Base-by-base conservation (phyloP, 2,329 filamentous ascomycete species). In the Aureobasidium namibiae region DNA sequence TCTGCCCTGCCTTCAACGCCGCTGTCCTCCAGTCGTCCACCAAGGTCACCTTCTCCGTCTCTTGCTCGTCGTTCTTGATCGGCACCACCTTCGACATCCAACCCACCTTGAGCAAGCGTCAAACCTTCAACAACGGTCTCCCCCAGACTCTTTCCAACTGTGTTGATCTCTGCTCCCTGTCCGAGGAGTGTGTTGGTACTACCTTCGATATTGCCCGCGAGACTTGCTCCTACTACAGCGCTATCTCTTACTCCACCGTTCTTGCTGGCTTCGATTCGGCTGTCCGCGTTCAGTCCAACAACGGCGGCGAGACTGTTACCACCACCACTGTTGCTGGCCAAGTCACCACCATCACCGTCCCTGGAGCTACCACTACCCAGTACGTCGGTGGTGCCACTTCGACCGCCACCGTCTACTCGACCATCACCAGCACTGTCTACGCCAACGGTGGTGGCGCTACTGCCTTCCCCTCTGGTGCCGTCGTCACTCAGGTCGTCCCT, bases 241-340 rank as follows among this genome's bases (percentile, higher is more conserved):
- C 7, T 8, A 31, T 61, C 9, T 11, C 1, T 9, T 45, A 39
- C 10, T 18, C 59, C 16, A 21, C 21, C 11, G 33, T 6, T 1
- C 21, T 42, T 1, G 52, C 21, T 16, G 59, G 50, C 21, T 54
- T 52, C 21, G 50, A 61, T 14, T 44, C 45, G 10, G 59, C 59
- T 10, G 16, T 21, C 5, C 21, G 24, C 1, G 58, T 54, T n/a
- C 45, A 49, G 24, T 26, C 49, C 23, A 38, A 50, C 9, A 44
- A 44, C 4, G 34, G 13, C 5, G n/a, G 18, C 14, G 56, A 21
- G 8, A n/a, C n/a, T n/a, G 38, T 34, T 6, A 42, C 21, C 52
- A 50, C 56, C 14, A 54, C 56, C 9, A 31, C 23, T 42, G 67
- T 60, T 39, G 61, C 50, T 66, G 68, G 63, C 4, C 3, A 4